Conservation (phyloP, 2,329 filamentous ascomycete species). For the Apiospora hydei region DNA sequence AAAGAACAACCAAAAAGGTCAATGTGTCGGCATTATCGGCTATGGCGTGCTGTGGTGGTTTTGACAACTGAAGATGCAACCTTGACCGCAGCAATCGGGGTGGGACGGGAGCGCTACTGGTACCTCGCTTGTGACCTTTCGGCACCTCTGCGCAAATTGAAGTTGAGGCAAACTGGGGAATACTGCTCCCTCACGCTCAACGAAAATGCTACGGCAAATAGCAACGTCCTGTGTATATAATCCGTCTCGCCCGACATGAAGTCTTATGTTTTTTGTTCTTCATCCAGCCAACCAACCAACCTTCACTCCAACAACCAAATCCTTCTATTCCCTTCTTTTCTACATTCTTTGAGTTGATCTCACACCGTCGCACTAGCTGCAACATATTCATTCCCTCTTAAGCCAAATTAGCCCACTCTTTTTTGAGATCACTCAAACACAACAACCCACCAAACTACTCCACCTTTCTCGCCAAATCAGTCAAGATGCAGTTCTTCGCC, state of each 20-base stretch:
- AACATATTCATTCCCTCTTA: background rate
- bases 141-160: background rate
- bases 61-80: constrained; percentile 3
- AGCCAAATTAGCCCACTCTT: constrained; percentile 7
- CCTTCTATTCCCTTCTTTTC: background rate
- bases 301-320: background rate
- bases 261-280: background rate
- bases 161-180: background rate
- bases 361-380: constrained; percentile 11
- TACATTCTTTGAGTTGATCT: constrained; percentile 18
- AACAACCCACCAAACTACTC: background rate
- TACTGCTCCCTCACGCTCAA: background rate
- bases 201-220: background rate
- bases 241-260: background rate
- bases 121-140: background rate
- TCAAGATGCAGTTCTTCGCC: constrained; percentile 17
- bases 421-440: background rate
- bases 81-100: background rate
- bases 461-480: background rate
- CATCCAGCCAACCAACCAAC: constrained; percentile 14
- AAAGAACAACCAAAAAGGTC: too few relatives aligned
- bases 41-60: background rate
- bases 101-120: background rate
- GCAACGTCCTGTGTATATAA: background rate
- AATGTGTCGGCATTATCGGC: background rate